Evolutionary conservation across 2,329 filamentous ascomycete genomes (phyloP).

Genomic region (Calonectria multiphialidica): DNA sequence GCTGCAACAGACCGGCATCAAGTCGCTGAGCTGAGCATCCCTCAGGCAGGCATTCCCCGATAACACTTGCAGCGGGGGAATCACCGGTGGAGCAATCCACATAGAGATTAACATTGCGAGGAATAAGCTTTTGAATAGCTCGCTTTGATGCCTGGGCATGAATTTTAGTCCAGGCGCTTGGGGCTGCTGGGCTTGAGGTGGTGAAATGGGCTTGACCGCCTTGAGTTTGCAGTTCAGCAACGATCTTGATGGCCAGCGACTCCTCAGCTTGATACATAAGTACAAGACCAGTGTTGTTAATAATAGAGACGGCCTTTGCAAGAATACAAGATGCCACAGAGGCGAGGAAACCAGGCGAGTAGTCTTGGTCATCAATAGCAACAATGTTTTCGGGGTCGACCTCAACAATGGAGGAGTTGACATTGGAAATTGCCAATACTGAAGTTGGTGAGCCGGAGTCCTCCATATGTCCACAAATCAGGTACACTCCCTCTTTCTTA

Average conservation of each 20-base stretch:
- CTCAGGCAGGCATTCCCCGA: neutral
- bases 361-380: neutral
- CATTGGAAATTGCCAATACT: slow-evolving; percentile 11
- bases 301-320: neutral
- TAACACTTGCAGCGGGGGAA: neutral
- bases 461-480: neutral
- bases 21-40: neutral
- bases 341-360: neutral
- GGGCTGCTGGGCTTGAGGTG: neutral
- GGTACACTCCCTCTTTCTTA: neutral
- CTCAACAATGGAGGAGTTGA: slow-evolving; percentile 1
- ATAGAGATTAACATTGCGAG: slow-evolving; percentile 7
- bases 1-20: neutral
- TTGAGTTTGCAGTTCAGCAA: neutral
- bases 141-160: slow-evolving; percentile 15
- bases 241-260: neutral
- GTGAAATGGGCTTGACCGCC: slow-evolving; percentile 2
- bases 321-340: neutral
- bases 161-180: slow-evolving; percentile 3
- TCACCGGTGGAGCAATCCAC: slow-evolving; percentile 6
- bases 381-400: neutral
- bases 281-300: neutral
- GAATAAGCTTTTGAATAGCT: neutral
- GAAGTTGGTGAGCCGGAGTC: neutral
- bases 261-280: slow-evolving; percentile 16